Conservation (phyloP, 2,329 filamentous ascomycete genomes). For the Periglandula ipomoeae region DNA sequence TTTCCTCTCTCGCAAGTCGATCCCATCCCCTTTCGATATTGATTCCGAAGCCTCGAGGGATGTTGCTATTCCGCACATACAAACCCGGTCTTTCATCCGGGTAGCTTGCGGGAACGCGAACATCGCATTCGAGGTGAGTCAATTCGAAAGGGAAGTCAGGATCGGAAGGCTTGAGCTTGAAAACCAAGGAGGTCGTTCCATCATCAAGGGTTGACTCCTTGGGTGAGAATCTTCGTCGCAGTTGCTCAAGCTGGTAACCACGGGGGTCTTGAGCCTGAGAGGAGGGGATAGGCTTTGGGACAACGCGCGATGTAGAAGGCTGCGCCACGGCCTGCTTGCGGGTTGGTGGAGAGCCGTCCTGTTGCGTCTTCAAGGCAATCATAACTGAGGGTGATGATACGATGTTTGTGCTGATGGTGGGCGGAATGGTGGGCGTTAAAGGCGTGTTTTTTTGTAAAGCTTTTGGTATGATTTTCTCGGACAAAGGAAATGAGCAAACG, state of each 20-base stretch:
- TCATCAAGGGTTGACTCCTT: conserved; percentile 32
- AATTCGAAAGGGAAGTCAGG: conserved; percentile 79
- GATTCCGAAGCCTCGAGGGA: conserved; percentile 62
- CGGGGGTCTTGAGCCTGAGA: conserved; percentile 59
- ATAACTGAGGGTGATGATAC: conserved; percentile 16
- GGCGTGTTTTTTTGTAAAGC: background rate
- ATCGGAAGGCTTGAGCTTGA: conserved; percentile 64
- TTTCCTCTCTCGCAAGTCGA: conserved; percentile 45
- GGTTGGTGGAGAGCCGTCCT: conserved; percentile 21
- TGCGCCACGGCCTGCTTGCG: conserved; percentile 38
- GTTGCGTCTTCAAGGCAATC: conserved; percentile 26
- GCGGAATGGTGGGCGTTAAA: background rate
- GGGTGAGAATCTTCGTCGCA: conserved; percentile 55
- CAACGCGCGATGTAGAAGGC: conserved; percentile 38
- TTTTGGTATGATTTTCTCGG: background rate
- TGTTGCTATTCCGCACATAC: conserved; percentile 57
- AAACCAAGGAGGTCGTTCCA: conserved; percentile 48
- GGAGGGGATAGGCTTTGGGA: conserved; percentile 56
- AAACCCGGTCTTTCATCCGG: conserved; percentile 50
- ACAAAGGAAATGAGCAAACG: background rate
- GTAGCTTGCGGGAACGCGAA: conserved; percentile 56
- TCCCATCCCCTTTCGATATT: conserved; percentile 72
- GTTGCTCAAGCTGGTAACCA: conserved; percentile 65
- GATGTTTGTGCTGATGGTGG: background rate
- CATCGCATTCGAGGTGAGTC: conserved; percentile 55